Evolutionary conservation across 78 protist genomes (phyloP), one percentile per base, ranked within the genome.

Genomic region (Cyanophora paradoxa): DNA sequence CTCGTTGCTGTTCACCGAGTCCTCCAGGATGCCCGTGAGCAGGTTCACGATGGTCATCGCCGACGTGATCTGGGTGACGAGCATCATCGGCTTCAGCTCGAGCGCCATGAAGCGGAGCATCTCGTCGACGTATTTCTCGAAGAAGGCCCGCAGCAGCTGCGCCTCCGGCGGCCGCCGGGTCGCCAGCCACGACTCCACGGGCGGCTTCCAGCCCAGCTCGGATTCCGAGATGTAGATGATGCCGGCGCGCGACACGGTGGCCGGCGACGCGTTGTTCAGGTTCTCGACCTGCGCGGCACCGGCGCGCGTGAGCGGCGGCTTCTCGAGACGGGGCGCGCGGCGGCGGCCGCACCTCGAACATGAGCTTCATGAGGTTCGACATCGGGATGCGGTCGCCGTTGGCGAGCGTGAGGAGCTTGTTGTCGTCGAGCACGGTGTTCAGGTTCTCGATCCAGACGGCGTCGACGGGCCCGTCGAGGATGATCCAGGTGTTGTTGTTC

Each of bases 401-500:
- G 69, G 92, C 90, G 30, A 92, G 81, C 11, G 93, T 89, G 41
- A 92, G 88, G 17, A 86, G 65, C 72, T 79, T 79, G 89, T 89
- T 92, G 74, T 89, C 96, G 59, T 92, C 96, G 58, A 92, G 85
- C 54, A 92, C 93, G 7, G 96, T 87, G 85, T 92, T 92, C 42
- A 92, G 71, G 67, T 79, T 77, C 71, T 92, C 96, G 41, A 92
- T 89, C 94, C 93, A 92, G 39, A 87, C 64, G 30, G 94, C 83
- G 62, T 92, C 96, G 33, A 92, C 93, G 24, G 92, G 94, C 17
- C 96, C 96, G 59, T 92, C 96, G 52, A 87, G 79, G 3, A 85
- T 42, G 13, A 92, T 44, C 92, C 93, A 89, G 24, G 75, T 74
- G 40, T 44, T 52, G 30, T 36, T 28, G 57, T n/a, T 85, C 57